Base-by-base conservation (phyloP, 495 filamentous ascomycete genomes). In the Penicillium mononematosum region DNA sequence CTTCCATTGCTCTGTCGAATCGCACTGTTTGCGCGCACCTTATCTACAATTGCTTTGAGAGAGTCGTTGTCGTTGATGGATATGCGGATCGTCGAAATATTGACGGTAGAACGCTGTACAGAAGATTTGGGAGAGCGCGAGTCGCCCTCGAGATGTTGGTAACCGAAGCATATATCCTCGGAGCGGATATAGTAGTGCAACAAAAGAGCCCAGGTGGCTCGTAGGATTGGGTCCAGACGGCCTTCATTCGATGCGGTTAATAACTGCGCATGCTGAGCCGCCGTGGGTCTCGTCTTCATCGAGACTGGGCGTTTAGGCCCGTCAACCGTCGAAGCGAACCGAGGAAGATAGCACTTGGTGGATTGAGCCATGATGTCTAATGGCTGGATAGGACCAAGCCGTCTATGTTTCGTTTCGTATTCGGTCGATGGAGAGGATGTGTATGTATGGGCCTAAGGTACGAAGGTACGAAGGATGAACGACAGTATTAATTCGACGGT, bases 111-210 rank as follows among this genome's bases (percentile, higher is more conserved):
- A 43, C 50, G 59, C 53, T 61, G 61, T 52, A 62, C 61, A 63
- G 42, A 43, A 20, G 61, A 44, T 56, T 57, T 53, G 36, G 53
- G 58, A 11, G 62, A 53, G 27, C 51, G 53, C 4, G 43, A 60
- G 45, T 67, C 70, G 49, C 58, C 59, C 50, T 65, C 69, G 50
- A 71, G 63, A 58, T 69, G 60, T 52, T 75, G 73, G 56, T 77
- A 82, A 14, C 83, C 83, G 62, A 86, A 87, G 50, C 75, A 80
- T 22, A 85, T 75, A 53, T 82, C 74, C 39, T 83, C 75, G 11
- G 75, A 74, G 2, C 75, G 77, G 34, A 81, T 80, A 63, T 85
- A 85, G 39, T 69, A 73, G 46, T 78, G 68, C 45, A 86, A 65
- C 1, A 85, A 72, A 20, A 85, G 55, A 4, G 75, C 79, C 84